Conservation (phyloP, 805 yeast species). For the Suhomyces tanzawaensis region DNA sequence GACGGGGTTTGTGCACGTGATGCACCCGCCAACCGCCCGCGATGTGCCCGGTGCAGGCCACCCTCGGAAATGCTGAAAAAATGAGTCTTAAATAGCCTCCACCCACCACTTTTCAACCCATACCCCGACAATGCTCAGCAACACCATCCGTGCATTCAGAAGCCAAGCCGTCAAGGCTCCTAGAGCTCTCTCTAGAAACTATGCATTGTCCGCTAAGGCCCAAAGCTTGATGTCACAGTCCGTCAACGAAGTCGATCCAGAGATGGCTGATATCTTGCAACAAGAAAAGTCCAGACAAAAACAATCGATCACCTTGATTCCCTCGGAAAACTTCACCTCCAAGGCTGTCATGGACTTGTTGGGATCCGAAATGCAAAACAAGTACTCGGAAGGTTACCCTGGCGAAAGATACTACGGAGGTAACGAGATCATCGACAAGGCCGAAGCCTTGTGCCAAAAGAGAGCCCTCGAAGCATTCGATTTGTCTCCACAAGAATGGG, state of each 20-base stretch:
- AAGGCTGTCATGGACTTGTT: constrained; percentile 93
- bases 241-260: constrained; percentile 70
- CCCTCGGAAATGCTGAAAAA: background rate
- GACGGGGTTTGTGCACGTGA: too few relatives aligned
- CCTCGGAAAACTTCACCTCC: constrained; percentile 96
- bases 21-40: background rate
- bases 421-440: constrained; percentile 92
- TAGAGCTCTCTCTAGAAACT: constrained; percentile 27
- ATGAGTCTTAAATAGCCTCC: constrained; percentile 3
- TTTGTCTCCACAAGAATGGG: constrained; percentile 84
- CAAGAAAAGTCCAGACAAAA: constrained; percentile 90
- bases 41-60: too few relatives aligned
- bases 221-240: constrained; percentile 63
- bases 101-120: background rate
- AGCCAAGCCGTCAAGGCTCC: constrained; percentile 15
- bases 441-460: constrained; percentile 87
- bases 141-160: constrained; percentile 28
- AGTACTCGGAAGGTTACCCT: constrained; percentile 98
- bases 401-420: constrained; percentile 99
- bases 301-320: constrained; percentile 90
- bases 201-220: constrained; percentile 69
- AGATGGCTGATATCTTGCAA: constrained; percentile 66
- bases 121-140: constrained; percentile 21
- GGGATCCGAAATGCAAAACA: constrained; percentile 97
- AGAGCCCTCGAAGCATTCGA: constrained; percentile 91